A percentile compares a stretch with the other conserved stretches of the same genome.
Conservation (phyloP, 1,284 basidiomycete species). For the Termitomyces sp. region DNA sequence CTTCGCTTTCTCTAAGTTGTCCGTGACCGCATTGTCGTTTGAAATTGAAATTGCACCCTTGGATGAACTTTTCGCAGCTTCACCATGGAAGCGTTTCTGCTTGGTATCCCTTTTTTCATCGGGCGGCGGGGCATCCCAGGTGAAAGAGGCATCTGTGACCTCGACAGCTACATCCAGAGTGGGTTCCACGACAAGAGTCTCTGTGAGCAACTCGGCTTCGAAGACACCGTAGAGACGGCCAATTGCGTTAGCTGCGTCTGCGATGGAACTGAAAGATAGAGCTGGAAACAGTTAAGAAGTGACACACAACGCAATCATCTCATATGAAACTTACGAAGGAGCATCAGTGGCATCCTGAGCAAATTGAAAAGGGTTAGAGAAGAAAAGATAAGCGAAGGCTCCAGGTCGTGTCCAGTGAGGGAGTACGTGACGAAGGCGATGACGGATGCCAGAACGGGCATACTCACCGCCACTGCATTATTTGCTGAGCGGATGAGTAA, state of each 20-base stretch:
- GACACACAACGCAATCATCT: not conserved
- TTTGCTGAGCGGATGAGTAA: conserved; percentile 71
- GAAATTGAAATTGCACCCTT: conserved; percentile 11
- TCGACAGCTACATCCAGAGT: conserved; percentile 59
- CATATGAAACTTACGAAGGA: conserved; percentile 48
- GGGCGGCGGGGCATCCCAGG: conserved; percentile 78
- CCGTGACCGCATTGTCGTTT: conserved; percentile 19
- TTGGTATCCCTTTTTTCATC: conserved; percentile 23
- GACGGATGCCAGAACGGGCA: conserved; percentile 81
- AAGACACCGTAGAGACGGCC: conserved; percentile 67
- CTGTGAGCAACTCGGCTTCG: conserved; percentile 69
- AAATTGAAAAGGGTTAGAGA: conserved; percentile 81
- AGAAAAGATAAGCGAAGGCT: conserved; percentile 74
- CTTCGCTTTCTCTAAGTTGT: conserved; percentile 21
- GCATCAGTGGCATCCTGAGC: conserved; percentile 71
- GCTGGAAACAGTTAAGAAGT: conserved; percentile 36
- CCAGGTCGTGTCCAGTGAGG: conserved; percentile 59
- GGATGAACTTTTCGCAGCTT: conserved; percentile 12
- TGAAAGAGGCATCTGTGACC: conserved; percentile 67
- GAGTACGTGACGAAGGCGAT: conserved; percentile 84
- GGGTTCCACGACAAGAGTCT: conserved; percentile 45
- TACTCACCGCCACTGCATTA: conserved; percentile 61
- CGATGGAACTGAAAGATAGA: conserved; percentile 68
- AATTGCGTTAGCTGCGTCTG: conserved; percentile 77
- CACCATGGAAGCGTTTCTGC: conserved; percentile 15